These are phyloP conservation scores for Lodderomyces margitis DNA, from an alignment of 1,139 yeast genomes.

Conservation along the genomic window DNA sequence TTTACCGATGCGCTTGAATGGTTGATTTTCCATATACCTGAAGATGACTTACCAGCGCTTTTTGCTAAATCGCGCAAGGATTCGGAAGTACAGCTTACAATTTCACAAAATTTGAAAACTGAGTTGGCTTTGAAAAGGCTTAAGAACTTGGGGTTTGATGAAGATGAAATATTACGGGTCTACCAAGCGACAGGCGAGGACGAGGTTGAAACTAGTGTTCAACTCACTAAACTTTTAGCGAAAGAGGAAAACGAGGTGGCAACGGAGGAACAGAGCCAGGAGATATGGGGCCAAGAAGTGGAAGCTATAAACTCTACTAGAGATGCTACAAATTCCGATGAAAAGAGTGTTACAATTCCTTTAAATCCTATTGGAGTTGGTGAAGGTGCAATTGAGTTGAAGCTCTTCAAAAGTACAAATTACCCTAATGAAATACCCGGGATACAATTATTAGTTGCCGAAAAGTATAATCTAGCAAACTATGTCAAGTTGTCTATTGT, in stretches of 20 bases:
- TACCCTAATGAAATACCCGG: constrained; percentile 69
- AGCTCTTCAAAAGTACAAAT: constrained; percentile 47
- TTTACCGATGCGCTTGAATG: constrained; percentile 70
- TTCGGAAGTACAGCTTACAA: constrained; percentile 46
- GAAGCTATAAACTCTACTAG: constrained; percentile 63
- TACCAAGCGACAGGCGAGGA: constrained; percentile 41
- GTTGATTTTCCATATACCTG: constrained; percentile 85
- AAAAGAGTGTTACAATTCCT: constrained; percentile 24
- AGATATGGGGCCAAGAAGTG: constrained; percentile 75
- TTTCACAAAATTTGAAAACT: constrained; percentile 41
- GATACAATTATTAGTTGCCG: constrained; percentile 51
- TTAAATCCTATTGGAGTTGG: constrained; percentile 31
- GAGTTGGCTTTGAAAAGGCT: constrained; percentile 52
- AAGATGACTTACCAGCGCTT: constrained; percentile 78
- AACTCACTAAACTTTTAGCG: constrained; percentile 44
- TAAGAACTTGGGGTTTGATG: constrained; percentile 66
- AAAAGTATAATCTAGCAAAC: constrained; percentile 57
- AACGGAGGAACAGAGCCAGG: constrained; percentile 22
- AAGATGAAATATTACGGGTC: constrained; percentile 56
- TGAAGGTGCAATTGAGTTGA: constrained; percentile 40
- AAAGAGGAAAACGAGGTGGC: constrained; percentile 5
- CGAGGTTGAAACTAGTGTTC: constrained; percentile 53
- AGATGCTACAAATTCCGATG: constrained; percentile 17
- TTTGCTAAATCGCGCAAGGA: constrained; percentile 48
- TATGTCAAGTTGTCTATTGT: constrained; percentile 71